Conservation (phyloP, 139 green algal species). For the Cymbomonas tetramitiformis region DNA sequence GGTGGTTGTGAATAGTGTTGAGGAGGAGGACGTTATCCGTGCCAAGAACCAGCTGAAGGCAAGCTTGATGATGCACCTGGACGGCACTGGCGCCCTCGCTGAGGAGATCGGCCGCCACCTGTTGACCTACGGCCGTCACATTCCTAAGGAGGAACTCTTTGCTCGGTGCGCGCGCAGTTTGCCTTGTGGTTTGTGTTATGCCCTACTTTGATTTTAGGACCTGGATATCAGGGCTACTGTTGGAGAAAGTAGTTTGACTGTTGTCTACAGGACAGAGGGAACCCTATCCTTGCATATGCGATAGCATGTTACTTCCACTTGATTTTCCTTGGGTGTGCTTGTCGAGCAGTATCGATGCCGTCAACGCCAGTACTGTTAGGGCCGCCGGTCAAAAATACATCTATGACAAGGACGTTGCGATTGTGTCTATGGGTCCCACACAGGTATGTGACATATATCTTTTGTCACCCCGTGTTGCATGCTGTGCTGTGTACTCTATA, state of each 20-base stretch:
- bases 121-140: constrained; percentile 80
- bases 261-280: no score
- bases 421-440: constrained; percentile 74
- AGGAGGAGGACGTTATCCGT: constrained; percentile 66
- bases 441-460: no score
- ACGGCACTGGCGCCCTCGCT: constrained; percentile 47
- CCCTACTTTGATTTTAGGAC: not conserved
- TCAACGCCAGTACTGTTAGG: constrained; percentile 67
- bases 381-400: constrained; percentile 74
- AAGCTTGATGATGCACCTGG: constrained; percentile 41
- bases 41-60: constrained; percentile 90
- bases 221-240: no score
- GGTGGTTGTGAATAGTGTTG: no score
- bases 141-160: constrained; percentile 89
- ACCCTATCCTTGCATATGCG: not conserved
- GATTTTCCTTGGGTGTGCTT: no score
- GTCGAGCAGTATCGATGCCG: constrained; percentile 93
- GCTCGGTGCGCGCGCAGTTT: no score
- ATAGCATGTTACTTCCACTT: constrained; percentile 20
- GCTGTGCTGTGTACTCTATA: no score
- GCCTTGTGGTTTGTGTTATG: no score
- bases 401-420: constrained; percentile 71
- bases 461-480: no score
- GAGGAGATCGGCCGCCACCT: constrained; percentile 90
- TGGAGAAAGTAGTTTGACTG: no score